A percentile compares a stretch with the other conserved stretches of the same genome.
These are phyloP conservation scores for Volvariella surrecta DNA, from an alignment of 1,284 basidiomycete genomes.

Conservation along the genomic window DNA sequence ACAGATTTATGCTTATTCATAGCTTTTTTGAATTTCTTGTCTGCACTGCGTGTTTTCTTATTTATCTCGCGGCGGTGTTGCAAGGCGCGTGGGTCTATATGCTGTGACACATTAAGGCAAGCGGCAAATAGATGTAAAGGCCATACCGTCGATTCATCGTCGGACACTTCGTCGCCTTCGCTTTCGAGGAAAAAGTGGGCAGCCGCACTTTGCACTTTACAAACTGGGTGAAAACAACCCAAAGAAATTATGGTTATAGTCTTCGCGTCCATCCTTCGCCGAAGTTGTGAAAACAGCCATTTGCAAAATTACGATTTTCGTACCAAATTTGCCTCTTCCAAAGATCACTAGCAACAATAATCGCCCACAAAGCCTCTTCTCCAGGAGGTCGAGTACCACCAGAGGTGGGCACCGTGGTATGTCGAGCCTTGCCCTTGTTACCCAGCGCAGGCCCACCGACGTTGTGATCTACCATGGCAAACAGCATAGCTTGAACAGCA, in stretches of 20 bases:
- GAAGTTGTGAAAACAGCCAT: slow-evolving; percentile 9
- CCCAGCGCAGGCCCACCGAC: slow-evolving; percentile 75
- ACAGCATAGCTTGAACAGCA: slow-evolving; percentile 93
- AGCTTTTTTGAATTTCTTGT: slow-evolving; percentile 70
- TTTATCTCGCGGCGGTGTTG: slow-evolving; percentile 84
- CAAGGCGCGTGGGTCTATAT: slow-evolving; percentile 60
- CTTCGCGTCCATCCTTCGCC: slow-evolving; percentile 78
- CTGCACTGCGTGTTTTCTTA: slow-evolving; percentile 78
- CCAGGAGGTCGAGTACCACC: slow-evolving; percentile 40
- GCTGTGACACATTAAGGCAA: slow-evolving; percentile 26
- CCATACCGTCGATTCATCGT: slow-evolving; percentile 52
- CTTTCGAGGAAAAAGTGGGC: slow-evolving; percentile 96
- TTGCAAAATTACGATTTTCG: slow-evolving; percentile 11
- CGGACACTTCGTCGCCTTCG: slow-evolving; percentile 65
- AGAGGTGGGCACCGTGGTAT: slow-evolving; percentile 28
- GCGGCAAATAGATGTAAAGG: background rate
- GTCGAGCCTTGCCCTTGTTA: slow-evolving; percentile 70
- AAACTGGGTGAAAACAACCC: slow-evolving; percentile 90
- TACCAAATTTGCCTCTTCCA: slow-evolving; percentile 94
- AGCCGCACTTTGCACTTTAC: slow-evolving; percentile 93
- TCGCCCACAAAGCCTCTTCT: slow-evolving; percentile 97
- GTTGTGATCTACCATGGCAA: slow-evolving; percentile 91
- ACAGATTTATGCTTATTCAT: slow-evolving; percentile 68
- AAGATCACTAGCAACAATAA: slow-evolving; percentile 88
- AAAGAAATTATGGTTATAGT: slow-evolving; percentile 89